A percentile compares a stretch with the other conserved stretches of the same genome.
These are phyloP conservation scores for Saccharum spontaneum DNA, from an alignment of 176 grass and related monocot species.

Conservation along the genomic window DNA sequence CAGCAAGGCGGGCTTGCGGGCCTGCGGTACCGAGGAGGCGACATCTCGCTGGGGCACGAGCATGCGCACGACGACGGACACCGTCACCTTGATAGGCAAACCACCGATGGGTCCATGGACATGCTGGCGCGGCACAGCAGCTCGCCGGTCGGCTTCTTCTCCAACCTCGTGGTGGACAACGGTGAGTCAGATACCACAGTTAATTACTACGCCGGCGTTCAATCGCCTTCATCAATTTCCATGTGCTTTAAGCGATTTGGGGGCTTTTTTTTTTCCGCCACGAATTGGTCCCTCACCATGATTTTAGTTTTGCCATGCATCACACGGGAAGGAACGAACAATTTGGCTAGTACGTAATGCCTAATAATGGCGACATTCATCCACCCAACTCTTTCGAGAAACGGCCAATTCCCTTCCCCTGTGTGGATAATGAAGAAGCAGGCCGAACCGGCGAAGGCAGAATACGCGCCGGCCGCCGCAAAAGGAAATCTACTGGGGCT, in stretches of 20 bases:
- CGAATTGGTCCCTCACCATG: not conserved
- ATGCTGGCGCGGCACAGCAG: slow-evolving; percentile 70
- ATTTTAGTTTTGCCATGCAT: not conserved
- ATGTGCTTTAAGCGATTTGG: not conserved
- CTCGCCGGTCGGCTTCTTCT: slow-evolving; percentile 85
- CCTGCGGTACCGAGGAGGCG: slow-evolving; percentile 24
- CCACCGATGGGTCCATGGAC: slow-evolving; percentile 37
- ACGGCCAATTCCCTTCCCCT: not conserved
- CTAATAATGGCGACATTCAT: not conserved
- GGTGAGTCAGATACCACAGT: slow-evolving; percentile 29
- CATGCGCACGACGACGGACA: not conserved
- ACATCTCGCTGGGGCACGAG: slow-evolving; percentile 42
- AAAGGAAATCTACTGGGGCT: slow-evolving; percentile 16
- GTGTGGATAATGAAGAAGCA: not conserved
- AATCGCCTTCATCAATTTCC: not conserved
- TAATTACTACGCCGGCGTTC: too few relatives aligned
- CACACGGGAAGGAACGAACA: not conserved
- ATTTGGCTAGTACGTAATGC: not conserved
- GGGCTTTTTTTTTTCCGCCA: not conserved
- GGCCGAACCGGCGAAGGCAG: not conserved
- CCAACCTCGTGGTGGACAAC: slow-evolving; percentile 61
- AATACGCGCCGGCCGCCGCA: not conserved
- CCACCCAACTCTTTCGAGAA: not conserved
- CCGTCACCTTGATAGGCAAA: not conserved
- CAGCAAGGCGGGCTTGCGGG: slow-evolving; percentile 16